A percentile compares a stretch with the other conserved stretches of the same genome.
These are phyloP conservation scores for Vigna unguiculata DNA, from an alignment of 306 rosid genomes.

Conservation along the genomic window DNA sequence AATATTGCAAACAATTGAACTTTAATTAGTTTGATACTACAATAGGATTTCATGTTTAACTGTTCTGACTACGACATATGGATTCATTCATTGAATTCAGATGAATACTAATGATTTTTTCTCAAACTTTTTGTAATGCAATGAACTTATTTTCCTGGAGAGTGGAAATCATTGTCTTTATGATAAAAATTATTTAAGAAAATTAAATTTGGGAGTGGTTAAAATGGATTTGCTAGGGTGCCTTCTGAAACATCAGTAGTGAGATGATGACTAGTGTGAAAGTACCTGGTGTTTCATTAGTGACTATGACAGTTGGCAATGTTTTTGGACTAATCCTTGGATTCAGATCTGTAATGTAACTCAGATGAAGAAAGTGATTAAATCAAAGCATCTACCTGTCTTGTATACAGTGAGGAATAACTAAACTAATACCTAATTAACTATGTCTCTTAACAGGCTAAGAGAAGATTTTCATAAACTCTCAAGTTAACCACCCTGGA, in stretches of 20 bases:
- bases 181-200: not conserved
- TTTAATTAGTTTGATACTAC: not conserved
- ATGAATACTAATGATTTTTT: constrained; percentile 11
- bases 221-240: not conserved
- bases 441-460: not conserved
- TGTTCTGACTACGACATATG: not conserved
- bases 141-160: not conserved
- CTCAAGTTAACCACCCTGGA: not conserved
- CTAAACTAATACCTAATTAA: no score
- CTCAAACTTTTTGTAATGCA: constrained; percentile 1
- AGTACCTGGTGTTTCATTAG: not conserved
- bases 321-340: no score
- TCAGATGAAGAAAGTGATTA: no score
- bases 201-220: not conserved
- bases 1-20: not conserved
- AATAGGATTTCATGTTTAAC: constrained; percentile 13
- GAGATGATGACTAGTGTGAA: not conserved
- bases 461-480: not conserved
- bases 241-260: not conserved
- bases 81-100: not conserved
- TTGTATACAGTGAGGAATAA: no score
- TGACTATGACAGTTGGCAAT: not conserved
- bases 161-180: not conserved
- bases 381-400: no score
- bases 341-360: no score